phyloP scores from a whole-genome alignment of 352 stramenopile genomes.

The Globisporangium alternatum region DNA sequence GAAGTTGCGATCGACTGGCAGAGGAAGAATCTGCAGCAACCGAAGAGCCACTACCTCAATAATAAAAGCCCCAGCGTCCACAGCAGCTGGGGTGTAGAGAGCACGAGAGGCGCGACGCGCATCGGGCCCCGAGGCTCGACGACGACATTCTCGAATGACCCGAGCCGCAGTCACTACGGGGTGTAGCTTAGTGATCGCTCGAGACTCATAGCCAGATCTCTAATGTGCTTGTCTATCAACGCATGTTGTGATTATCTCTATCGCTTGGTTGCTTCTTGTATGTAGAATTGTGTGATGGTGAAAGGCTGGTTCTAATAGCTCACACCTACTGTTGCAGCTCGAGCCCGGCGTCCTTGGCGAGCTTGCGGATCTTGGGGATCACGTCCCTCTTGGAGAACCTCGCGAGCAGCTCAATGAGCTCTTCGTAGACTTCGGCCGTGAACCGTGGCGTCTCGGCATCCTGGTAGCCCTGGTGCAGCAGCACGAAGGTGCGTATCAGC shows the following conservation, averaged over 20 bases:
- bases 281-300: neutral
- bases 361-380: constrained; percentile 35
- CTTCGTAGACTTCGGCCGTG: constrained; percentile 52
- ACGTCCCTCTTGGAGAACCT: constrained; percentile 47
- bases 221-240: neutral
- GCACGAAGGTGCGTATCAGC: constrained; percentile 58
- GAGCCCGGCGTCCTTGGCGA: constrained; percentile 29
- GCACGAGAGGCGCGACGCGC: neutral
- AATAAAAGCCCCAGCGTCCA: neutral
- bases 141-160: neutral
- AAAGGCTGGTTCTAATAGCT: neutral
- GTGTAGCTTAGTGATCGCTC: neutral
- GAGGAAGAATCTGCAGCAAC: constrained; percentile 22
- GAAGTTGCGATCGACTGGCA: constrained; percentile 22
- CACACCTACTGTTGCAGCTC: constrained; percentile 10
- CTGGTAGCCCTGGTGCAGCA: constrained; percentile 56
- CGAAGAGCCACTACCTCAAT: neutral
- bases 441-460: constrained; percentile 32
- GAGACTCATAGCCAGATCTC: neutral
- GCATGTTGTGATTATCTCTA: constrained; percentile 7
- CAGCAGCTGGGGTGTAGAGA: neutral
- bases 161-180: neutral
- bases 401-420: constrained; percentile 41
- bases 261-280: neutral
- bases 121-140: neutral